Evolutionary conservation across 495 filamentous ascomycete species (phyloP), one percentile per base, ranked within the genome.

Genomic region (Aspergillus biplanus): DNA sequence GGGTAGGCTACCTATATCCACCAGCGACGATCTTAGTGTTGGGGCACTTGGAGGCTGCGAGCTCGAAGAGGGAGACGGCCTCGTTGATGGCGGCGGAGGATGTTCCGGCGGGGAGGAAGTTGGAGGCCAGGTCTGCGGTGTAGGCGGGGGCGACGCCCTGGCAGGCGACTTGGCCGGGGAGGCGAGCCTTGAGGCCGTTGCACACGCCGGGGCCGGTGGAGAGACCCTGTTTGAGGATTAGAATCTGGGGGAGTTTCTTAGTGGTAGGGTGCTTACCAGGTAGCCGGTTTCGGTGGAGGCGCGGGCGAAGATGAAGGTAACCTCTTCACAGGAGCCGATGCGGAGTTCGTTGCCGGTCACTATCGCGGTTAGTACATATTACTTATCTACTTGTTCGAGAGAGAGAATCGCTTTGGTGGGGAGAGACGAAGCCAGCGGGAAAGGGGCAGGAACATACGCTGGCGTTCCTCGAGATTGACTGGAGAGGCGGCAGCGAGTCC

Each of bases 251-350:
- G 11, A 2, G 39, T 7, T 44, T 12, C n/a, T 4, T 6, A 0
- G n/a, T 44, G 3, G 21, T 27, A 2, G 21, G 21, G 21, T 11
- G 8, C 52, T 18, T 35, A 83, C 83, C 70, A 86, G 76, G 71
- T 87, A 85, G 46, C 83, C 84, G 9, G 70, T 60, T 54, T 84
- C 80, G 21, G 76, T 80, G 44, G 76, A 81, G 8, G 78, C 80
- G 58, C 80, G 81, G n/a, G 84, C 83, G 60, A 75, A 85, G 65
- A 85, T 78, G 65, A 85, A 79, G 63, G 82, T 81, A 32, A 83
- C 71, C n/a, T 72, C 69, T 12, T 76, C 72, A 65, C 83, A 85
- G 12, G 73, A 72, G 18, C 72, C 71, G 9, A 67, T 57, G 39
- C 72, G 71, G 61, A 83, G 80, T 27, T 85, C 81, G 53, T 78